Evolutionary conservation across 495 filamentous ascomycete genomes (phyloP).

Genomic region (Thermothielavioides terrestris): DNA sequence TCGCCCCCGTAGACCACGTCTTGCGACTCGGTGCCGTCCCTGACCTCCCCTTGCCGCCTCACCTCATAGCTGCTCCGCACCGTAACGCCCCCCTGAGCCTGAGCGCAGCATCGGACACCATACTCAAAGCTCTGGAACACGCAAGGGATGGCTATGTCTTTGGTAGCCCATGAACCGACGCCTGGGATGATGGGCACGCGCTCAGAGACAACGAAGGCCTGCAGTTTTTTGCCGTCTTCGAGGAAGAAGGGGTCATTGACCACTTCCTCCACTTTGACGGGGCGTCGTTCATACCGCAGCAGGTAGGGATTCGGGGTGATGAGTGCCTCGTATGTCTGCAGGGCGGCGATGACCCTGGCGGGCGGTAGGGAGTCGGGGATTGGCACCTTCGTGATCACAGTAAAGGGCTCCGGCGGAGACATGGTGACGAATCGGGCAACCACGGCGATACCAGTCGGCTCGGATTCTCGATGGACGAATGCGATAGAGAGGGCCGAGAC

Average conservation of each 20-base stretch:
- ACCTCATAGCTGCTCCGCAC: conserved; percentile 32
- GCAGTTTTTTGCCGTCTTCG: conserved; percentile 19
- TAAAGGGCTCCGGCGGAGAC: conserved; percentile 12
- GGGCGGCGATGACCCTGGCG: conserved; percentile 17
- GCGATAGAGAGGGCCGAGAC: no score
- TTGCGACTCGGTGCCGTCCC: conserved; percentile 2
- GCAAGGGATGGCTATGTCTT: conserved; percentile 25
- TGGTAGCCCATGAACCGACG: conserved; percentile 21
- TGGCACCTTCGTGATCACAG: conserved; percentile 28
- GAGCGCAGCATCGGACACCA: conserved; percentile 26
- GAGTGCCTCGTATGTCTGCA: conserved; percentile 30
- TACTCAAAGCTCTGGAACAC: conserved; percentile 27
- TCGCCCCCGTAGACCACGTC: conserved; percentile 7
- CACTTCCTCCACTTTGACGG: conserved; percentile 17
- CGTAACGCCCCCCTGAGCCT: conserved; percentile 23
- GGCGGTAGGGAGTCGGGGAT: conserved; percentile 25
- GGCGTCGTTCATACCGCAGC: conserved; percentile 19
- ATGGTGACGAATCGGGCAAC: conserved; percentile 2
- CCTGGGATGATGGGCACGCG: conserved; percentile 33
- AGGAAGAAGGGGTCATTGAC: conserved; percentile 31
- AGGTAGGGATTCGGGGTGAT: conserved; percentile 30
- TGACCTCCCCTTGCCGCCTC: conserved; percentile 17
- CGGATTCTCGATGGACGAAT: no score
- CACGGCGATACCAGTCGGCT: no score
- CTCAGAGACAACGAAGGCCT: conserved; percentile 28